Conservation (phyloP, 2,329 filamentous ascomycete genomes). For the Cytospora piceae region DNA sequence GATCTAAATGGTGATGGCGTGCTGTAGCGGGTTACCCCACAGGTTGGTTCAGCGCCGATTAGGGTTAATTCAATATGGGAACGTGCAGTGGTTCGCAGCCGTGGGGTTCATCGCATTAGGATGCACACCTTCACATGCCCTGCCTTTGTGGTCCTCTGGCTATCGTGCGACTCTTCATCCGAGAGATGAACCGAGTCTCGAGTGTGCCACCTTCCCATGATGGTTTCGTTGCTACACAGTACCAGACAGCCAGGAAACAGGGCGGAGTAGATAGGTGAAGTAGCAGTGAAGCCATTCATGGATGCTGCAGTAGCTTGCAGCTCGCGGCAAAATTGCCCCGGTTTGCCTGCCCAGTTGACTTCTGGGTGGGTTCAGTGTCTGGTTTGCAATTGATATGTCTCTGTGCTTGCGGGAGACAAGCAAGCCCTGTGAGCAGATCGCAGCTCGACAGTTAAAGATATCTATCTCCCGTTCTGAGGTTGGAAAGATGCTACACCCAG, state of each 20-base stretch:
- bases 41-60: slow-evolving; percentile 10
- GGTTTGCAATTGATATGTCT: background rate
- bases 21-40: slow-evolving; percentile 1
- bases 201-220: background rate
- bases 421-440: background rate
- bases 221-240: background rate
- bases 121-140: background rate
- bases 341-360: slow-evolving; percentile 13
- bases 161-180: background rate
- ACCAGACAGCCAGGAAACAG: slow-evolving; percentile 1
- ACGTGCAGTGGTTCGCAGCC: slow-evolving; percentile 21
- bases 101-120: slow-evolving; percentile 8
- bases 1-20: background rate
- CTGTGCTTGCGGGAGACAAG: background rate
- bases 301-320: slow-evolving; percentile 8
- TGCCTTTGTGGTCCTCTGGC: background rate
- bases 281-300: background rate
- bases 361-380: background rate
- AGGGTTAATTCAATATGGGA: slow-evolving; percentile 3
- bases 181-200: background rate
- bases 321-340: slow-evolving; percentile 2
- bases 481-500: background rate
- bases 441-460: background rate
- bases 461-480: background rate
- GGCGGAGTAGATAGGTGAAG: slow-evolving; percentile 17